These are phyloP conservation scores for Aspergillus eucalypticola DNA, from an alignment of 2,329 filamentous ascomycete species.

Conservation along the genomic window DNA sequence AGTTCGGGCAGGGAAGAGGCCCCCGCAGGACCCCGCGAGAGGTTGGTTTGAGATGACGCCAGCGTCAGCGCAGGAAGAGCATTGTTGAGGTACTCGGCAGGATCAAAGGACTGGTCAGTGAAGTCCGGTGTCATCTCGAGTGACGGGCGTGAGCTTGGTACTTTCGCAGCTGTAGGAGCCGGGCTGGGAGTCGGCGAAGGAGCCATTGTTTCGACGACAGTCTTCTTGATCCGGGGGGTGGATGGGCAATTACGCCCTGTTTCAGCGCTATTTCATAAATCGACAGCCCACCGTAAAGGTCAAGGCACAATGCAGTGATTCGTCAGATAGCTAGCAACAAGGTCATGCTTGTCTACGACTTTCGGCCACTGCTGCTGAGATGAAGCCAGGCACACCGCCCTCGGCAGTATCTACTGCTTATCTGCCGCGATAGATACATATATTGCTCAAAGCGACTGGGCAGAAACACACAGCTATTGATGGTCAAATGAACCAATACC, in stretches of 20 bases:
- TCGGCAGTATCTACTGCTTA: constrained; percentile 1
- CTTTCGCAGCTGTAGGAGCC: constrained; percentile 25
- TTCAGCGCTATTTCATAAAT: constrained; percentile 12
- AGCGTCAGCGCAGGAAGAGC: constrained; percentile 68
- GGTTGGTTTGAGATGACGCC: constrained; percentile 39
- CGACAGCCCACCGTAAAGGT: neutral
- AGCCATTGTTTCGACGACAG: constrained; percentile 11
- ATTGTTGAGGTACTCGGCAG: constrained; percentile 81
- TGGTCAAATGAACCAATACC: neutral
- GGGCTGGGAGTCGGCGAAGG: constrained; percentile 26
- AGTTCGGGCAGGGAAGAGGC: constrained; percentile 70
- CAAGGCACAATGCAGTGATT: neutral
- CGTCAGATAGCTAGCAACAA: neutral
- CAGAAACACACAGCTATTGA: neutral
- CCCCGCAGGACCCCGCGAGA: constrained; percentile 36
- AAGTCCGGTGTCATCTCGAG: constrained; percentile 66
- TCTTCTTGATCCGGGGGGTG: neutral
- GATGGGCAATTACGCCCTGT: constrained; percentile 5
- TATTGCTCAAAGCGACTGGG: neutral
- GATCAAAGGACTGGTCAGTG: constrained; percentile 73
- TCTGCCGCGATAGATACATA: neutral
- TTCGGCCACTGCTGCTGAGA: neutral
- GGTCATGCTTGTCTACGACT: neutral
- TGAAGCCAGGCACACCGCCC: neutral
- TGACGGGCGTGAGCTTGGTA: constrained; percentile 36